Evolutionary conservation across 768 basidiomycete species (phyloP), one percentile per base, ranked within the genome.

Genomic region (Leucocoprinus leucothites): DNA sequence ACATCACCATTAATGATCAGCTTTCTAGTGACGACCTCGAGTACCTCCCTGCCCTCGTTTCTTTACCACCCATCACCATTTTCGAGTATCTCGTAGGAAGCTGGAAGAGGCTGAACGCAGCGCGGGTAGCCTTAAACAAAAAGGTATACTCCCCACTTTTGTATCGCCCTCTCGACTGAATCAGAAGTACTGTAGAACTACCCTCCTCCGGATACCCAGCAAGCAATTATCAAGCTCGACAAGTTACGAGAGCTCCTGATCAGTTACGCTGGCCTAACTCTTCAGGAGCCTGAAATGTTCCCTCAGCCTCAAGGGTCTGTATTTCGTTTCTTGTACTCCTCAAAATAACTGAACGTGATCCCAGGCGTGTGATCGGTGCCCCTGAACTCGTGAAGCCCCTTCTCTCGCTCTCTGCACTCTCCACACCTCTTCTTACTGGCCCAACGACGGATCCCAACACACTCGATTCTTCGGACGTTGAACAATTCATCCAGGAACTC

Each of bases 201-300:
- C 68, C 70, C 79, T 14, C 82, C 85, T 21, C 71, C 80, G 26
- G 86, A 87, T 46, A 75, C 81, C 7, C 79, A 86, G 57, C 73
- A 74, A 60, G 93, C 90, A 28, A 69, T 81, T 9, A 69, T 65
- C 25, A 68, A 81, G n/a, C 74, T 93, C 19, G 89, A 94, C 41
- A 91, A 86, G 67, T 67, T 90, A 35, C 86, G 88, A n/a, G 81
- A 88, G 54, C 77, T 97, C 14, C 70, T 98, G 48, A 82, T 98
- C 60, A 92, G 88, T 54, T 97, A 97, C 71, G 82, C 87, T 9
- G 95, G 94, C 4, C 78, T 98, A 46, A 89, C 82, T 21, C 74
- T 99, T 9, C 93, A 95, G 70, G 94, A 95, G 57, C 91, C 95
- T 1, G 86, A 85, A 36, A 95, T 98, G 88, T 98, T 99, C 61